Evolutionary conservation across 495 filamentous ascomycete species (phyloP).

Genomic region (Bacidia gigantensis): DNA sequence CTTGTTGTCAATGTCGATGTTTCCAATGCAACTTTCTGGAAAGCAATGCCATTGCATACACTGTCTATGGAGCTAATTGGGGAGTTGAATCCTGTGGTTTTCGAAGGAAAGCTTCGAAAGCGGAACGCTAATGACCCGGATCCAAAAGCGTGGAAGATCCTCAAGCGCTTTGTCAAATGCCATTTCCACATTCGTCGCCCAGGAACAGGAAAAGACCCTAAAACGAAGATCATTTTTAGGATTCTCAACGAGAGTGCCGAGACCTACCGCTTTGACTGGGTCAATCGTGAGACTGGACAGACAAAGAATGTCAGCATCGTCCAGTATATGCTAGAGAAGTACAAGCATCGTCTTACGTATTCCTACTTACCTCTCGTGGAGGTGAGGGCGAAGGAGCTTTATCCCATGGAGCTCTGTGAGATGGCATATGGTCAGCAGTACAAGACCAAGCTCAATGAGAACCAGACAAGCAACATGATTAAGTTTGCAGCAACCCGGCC

Average conservation of each 20-base stretch:
- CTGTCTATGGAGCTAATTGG: not conserved
- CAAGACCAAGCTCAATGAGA: conserved; percentile 57
- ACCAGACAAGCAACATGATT: conserved; percentile 66
- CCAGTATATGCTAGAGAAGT: conserved; percentile 55
- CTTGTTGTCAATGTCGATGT: conserved; percentile 74
- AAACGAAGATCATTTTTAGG: conserved; percentile 48
- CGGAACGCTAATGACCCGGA: not conserved
- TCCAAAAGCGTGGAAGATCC: not conserved
- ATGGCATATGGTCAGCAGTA: conserved; percentile 60
- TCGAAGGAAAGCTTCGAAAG: not conserved
- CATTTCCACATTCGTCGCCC: conserved; percentile 51
- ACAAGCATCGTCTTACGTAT: conserved; percentile 41
- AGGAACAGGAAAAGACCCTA: conserved; percentile 24
- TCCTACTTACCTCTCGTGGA: conserved; percentile 55
- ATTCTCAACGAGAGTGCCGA: conserved; percentile 42
- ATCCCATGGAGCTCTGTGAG: conserved; percentile 65
- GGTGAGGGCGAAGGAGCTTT: conserved; percentile 49
- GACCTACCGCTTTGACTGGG: conserved; percentile 44
- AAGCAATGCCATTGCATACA: conserved; percentile 1
- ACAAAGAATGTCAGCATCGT: conserved; percentile 35
- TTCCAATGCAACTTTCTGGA: conserved; percentile 65
- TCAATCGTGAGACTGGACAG: conserved; percentile 33
- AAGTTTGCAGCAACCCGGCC: conserved; percentile 65
- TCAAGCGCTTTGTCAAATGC: conserved; percentile 34
- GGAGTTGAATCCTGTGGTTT: not conserved